These are phyloP conservation scores for Acanthamoeba culbertsoni DNA, from an alignment of 208 protist genomes.

Conservation along the genomic window DNA sequence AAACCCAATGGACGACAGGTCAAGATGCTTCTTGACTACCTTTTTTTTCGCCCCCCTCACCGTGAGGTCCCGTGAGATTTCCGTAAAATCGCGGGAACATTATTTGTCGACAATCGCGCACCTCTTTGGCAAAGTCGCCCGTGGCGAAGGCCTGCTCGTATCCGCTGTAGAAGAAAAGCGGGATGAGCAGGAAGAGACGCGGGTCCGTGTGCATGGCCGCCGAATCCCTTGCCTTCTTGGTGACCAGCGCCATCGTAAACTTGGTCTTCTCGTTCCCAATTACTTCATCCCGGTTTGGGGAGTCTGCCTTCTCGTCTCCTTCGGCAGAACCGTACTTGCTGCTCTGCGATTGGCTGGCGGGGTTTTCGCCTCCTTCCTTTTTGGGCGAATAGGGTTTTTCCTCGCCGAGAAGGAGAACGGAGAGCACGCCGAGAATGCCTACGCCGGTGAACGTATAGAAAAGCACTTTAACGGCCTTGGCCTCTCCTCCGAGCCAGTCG, in stretches of 20 bases:
- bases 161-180: constrained; percentile 13
- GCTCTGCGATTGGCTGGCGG: background rate
- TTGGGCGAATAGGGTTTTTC: background rate
- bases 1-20: background rate
- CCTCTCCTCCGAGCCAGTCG: background rate
- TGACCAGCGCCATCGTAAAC: background rate
- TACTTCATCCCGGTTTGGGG: background rate
- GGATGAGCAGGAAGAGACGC: constrained; percentile 25
- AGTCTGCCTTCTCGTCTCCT: background rate
- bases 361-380: background rate
- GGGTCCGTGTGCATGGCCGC: background rate
- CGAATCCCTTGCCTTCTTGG: background rate
- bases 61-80: background rate
- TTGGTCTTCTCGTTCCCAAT: background rate
- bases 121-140: constrained; percentile 33
- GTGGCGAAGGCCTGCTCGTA: constrained; percentile 13
- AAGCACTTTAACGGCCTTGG: background rate
- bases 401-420: background rate
- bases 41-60: background rate
- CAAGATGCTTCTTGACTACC: background rate
- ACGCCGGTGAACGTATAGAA: constrained; percentile 34
- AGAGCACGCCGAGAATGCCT: background rate
- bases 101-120: background rate
- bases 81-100: background rate
- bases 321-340: background rate